Evolutionary conservation across 768 basidiomycete species (phyloP).

Genomic region (Phanerochaete sordida): DNA sequence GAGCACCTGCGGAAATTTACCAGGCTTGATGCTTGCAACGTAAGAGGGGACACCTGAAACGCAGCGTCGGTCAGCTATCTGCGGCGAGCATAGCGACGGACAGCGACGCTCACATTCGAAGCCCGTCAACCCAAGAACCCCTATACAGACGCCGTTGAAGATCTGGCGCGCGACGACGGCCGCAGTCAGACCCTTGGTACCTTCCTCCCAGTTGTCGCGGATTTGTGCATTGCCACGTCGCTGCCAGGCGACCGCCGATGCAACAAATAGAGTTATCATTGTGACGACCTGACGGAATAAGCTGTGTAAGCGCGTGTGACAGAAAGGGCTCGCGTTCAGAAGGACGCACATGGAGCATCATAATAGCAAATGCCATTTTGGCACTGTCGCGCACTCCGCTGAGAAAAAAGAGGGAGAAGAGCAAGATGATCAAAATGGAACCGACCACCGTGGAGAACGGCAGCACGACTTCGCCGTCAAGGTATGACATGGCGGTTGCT

Average conservation of each 20-base stretch:
- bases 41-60: conserved; percentile 60
- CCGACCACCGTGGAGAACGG: conserved; percentile 55
- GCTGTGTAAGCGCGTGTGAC: conserved; percentile 1
- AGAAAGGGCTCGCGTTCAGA: not conserved
- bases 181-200: conserved; percentile 28
- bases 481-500: conserved; percentile 65
- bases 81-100: not conserved
- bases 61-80: not conserved
- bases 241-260: conserved; percentile 49
- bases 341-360: conserved; percentile 55
- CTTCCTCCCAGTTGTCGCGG: conserved; percentile 40
- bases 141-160: conserved; percentile 66
- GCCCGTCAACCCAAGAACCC: conserved; percentile 65
- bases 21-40: conserved; percentile 54
- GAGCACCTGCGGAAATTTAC: conserved; percentile 54
- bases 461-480: conserved; percentile 56
- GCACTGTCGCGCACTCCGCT: conserved; percentile 62
- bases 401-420: conserved; percentile 54
- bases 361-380: conserved; percentile 51
- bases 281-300: conserved; percentile 40
- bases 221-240: conserved; percentile 45
- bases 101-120: conserved; percentile 50
- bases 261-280: conserved; percentile 52
- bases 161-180: conserved; percentile 39
- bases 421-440: conserved; percentile 47